Evolutionary conservation across 352 stramenopile species (phyloP).

Genomic region (Globisporangium recalcitrans): DNA sequence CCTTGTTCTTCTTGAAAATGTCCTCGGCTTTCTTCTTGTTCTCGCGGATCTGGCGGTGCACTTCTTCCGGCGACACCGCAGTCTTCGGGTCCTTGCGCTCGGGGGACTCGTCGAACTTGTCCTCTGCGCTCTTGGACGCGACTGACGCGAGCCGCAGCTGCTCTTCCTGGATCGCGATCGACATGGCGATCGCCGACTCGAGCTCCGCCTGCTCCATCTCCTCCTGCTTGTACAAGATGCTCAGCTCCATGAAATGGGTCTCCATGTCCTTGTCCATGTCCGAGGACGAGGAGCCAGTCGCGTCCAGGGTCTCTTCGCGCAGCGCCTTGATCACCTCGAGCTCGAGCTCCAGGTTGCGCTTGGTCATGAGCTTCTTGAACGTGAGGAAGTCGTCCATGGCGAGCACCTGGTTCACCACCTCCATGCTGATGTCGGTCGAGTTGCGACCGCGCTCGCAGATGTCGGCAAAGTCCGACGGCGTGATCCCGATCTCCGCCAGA

Average conservation of each 20-base stretch:
- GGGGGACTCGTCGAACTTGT: slow-evolving; percentile 42
- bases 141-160: slow-evolving; percentile 51
- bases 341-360: slow-evolving; percentile 89
- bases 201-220: slow-evolving; percentile 83
- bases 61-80: slow-evolving; percentile 39
- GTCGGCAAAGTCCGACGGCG: slow-evolving; percentile 74
- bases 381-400: slow-evolving; percentile 89
- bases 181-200: slow-evolving; percentile 73
- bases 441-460: slow-evolving; percentile 71
- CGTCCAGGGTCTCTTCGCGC: slow-evolving; percentile 42
- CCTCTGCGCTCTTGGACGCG: slow-evolving; percentile 50
- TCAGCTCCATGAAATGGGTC: slow-evolving; percentile 81
- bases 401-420: slow-evolving; percentile 85
- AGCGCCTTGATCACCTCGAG: slow-evolving; percentile 84
- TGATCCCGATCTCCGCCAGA: slow-evolving; percentile 82
- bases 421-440: slow-evolving; percentile 51
- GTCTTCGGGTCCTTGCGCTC: slow-evolving; percentile 22
- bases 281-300: neutral
- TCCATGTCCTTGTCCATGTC: slow-evolving; percentile 41
- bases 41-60: slow-evolving; percentile 50
- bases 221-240: slow-evolving; percentile 80
- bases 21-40: slow-evolving; percentile 71
- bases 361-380: slow-evolving; percentile 92
- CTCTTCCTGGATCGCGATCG: slow-evolving; percentile 65
- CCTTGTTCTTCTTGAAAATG: slow-evolving; percentile 70